Base-by-base conservation (phyloP, 2,329 filamentous ascomycete genomes). In the Cercospora citrullina region DNA sequence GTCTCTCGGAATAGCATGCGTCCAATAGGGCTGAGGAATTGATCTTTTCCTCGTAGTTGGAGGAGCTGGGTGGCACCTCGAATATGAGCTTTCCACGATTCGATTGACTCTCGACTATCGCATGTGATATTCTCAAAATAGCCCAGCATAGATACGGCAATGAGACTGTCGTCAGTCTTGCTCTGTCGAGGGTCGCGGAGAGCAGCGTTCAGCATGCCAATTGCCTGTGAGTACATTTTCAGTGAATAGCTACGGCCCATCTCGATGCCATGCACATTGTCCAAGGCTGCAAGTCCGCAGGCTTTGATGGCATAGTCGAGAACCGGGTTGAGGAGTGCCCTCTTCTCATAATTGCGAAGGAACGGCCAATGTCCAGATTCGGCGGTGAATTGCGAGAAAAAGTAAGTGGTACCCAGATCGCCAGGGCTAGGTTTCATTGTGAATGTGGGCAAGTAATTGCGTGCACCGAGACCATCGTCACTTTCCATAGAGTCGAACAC, bases 61-160 rank as follows among this genome's bases (percentile, higher is more conserved):
- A 80, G 71, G 9, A 81, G 71, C 36, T 79, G 75, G 26, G 77
- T 74, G 12, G 78, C 76, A 28, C 78, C 79, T 30, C 72, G 73
- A 45, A 79, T 77, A 66, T 81, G 79, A 31, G 78, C 78, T 73
- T 79, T 80, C 79, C 78, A 80, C 6, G 77, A 77, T 26, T 76
- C 67, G 53, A 78, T 75, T 18, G 74, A 76, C 42, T 75, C 71
- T 33, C 69, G 64, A 26, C 71, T 72, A 59, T 77, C 75, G 68
- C 76, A 77, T 10, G 72, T 73, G n/a, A 78, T 68, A 39, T 75
- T 77, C 71, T 81, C 79, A 67, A 77, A 81, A 28, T 79, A 76
- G 53, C 79, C 77, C 7, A 80, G 74, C 66, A 80, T 73, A 16
- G 75, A 68, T 3, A 80, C 75, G 21, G 78, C 75, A 45, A 80